Percentiles rank a stretch among this genome's conserved stretches.
phyloP scores from a whole-genome alignment of 768 basidiomycete species.

The Phaeotremella skinneri region DNA sequence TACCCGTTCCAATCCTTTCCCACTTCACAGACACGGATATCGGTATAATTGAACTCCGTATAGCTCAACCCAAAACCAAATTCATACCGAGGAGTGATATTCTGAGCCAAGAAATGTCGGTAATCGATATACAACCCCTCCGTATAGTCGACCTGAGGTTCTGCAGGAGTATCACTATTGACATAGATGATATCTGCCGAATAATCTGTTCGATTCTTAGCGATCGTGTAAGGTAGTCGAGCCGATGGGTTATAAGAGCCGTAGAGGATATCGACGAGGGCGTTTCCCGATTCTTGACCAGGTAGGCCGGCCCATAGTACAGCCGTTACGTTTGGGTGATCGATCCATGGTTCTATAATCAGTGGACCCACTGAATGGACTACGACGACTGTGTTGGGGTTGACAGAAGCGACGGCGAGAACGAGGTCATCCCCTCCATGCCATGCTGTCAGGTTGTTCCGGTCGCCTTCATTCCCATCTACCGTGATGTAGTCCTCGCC shows the following conservation, averaged over 20 bases:
- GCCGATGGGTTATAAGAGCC: constrained; percentile 72
- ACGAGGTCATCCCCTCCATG: constrained; percentile 69
- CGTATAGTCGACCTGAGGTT: constrained; percentile 60
- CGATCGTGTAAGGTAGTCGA: constrained; percentile 72
- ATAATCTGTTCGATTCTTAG: constrained; percentile 63
- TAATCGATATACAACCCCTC: constrained; percentile 74
- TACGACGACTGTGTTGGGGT: constrained; percentile 60
- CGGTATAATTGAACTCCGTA: constrained; percentile 71
- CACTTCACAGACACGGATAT: constrained; percentile 55
- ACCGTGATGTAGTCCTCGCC: constrained; percentile 80
- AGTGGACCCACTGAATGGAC: constrained; percentile 68
- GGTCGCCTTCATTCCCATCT: constrained; percentile 74
- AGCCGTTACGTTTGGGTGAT: constrained; percentile 71
- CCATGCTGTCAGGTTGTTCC: constrained; percentile 71
- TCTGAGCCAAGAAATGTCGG: constrained; percentile 52
- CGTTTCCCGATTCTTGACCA: constrained; percentile 69
- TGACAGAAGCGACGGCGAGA: constrained; percentile 58
- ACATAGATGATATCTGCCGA: constrained; percentile 58
- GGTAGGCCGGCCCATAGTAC: constrained; percentile 69
- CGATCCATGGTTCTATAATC: constrained; percentile 62
- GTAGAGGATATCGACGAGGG: constrained; percentile 69
- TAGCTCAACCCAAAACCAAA: constrained; percentile 91
- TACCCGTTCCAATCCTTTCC: constrained; percentile 1
- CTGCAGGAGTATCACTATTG: constrained; percentile 51
- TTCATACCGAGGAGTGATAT: constrained; percentile 57